phyloP scores from a whole-genome alignment of 371 early-diverging fungal species.

The Nematocida parisii region DNA sequence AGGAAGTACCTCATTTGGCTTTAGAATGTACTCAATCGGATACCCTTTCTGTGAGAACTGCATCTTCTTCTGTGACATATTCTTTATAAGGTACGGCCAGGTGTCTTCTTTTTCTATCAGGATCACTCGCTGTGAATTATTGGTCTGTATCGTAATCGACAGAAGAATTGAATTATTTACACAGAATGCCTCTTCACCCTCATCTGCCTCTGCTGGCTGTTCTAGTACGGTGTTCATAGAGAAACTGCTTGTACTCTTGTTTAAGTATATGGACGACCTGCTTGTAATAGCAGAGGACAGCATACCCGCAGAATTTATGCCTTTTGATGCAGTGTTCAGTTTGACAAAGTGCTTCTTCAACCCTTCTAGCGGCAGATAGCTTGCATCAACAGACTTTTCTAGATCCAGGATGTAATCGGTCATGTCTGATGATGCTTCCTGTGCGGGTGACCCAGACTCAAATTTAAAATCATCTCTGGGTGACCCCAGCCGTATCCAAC shows the following conservation, averaged over 20 bases:
- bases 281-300: slow-evolving; percentile 2
- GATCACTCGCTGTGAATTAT: slow-evolving; percentile 40
- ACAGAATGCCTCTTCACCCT: neutral
- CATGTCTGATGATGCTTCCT: neutral
- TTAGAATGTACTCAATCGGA: slow-evolving; percentile 24
- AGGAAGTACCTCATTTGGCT: slow-evolving; percentile 29
- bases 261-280: neutral
- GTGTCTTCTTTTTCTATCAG: slow-evolving; percentile 27
- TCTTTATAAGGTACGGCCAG: slow-evolving; percentile 52
- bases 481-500: slow-evolving; percentile 38
- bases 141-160: slow-evolving; percentile 28
- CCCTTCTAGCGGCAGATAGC: slow-evolving; percentile 58
- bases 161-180: slow-evolving; percentile 39
- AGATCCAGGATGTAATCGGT: slow-evolving; percentile 17
- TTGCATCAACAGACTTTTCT: slow-evolving; percentile 26
- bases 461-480: neutral
- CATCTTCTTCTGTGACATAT: neutral
- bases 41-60: slow-evolving; percentile 49
- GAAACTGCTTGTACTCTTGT: neutral
- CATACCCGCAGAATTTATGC: neutral
- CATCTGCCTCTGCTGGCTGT: neutral
- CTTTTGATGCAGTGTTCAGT: neutral
- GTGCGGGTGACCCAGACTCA: neutral
- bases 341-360: slow-evolving; percentile 55
- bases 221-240: neutral